Evolutionary conservation across 2,329 filamentous ascomycete genomes (phyloP), one percentile per base, ranked within the genome.

Genomic region (Colletotrichum sp.): DNA sequence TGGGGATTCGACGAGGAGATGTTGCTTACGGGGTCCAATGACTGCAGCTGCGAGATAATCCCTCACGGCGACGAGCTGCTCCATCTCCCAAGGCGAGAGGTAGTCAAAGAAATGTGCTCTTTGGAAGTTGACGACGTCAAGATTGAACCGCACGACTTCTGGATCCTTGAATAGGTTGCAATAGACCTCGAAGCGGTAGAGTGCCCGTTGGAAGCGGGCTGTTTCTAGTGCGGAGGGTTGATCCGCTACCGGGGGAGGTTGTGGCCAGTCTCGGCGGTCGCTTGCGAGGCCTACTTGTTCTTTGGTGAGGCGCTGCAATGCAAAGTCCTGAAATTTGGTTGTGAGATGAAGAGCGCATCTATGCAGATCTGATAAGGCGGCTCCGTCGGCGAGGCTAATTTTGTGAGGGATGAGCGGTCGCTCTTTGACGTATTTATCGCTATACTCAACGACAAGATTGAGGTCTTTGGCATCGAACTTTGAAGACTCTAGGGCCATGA

Each of bases 61-160:
- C 3, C 70, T 65, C 24, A 24, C 65, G 1, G 70, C 70, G 8
- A 74, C 74, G 10, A 76, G 36, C 18, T 76, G 74, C 28, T 76
- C 74, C 30, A 74, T 69, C 24, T 76, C 74, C 74, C 74, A 76
- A 9, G 57, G 74, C 21, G 74, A 74, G 21, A 76, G 49, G 9
- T 28, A 65, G 15, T 76, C 71, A 36, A 76, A 76, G 9, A 74
- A 76, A 24, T 76, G 71, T 49, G 49, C 49, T 59, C 65, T 55
- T 9, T 76, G 74, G 21, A 76, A 76, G 32, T 74, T 76, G 4
- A 76, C 70, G n/a, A 62, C 49, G 18, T 76, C 74, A 15, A 76
- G 34, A 12, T 76, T 74, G 36, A 76, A 76, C 5, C 70, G 64
- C n/a, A 76, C 74, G 6, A 76, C 74, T 28, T 76, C 74, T 5